Conservation (phyloP, 495 filamentous ascomycete genomes). For the Parathielavia hyrcaniae region DNA sequence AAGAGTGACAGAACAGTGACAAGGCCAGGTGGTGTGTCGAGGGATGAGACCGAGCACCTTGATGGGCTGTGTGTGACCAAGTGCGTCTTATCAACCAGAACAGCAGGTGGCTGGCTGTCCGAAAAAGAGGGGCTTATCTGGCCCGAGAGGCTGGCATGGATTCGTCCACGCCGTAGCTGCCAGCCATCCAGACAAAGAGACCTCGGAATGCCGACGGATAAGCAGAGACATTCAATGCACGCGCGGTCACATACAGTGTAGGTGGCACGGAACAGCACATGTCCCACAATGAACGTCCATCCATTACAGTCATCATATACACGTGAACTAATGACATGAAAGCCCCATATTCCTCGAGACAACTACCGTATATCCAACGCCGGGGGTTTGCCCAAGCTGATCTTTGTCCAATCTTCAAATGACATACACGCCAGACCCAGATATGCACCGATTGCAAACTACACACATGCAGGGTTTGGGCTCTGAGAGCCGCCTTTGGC, state of each 20-base stretch:
- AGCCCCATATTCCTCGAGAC: conserved; percentile 16
- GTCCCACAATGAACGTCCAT: conserved; percentile 18
- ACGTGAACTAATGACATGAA: conserved; percentile 23
- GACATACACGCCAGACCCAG: conserved; percentile 22
- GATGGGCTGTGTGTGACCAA: too few species aligned
- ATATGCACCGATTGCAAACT: conserved; percentile 21
- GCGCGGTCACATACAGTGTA: background rate
- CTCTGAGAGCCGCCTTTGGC: background rate
- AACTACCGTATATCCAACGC: conserved; percentile 13
- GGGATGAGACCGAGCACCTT: too few species aligned
- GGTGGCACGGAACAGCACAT: background rate
- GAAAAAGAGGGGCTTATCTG: too few species aligned
- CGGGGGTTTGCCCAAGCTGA: conserved; percentile 12
- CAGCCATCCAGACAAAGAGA: too few species aligned
- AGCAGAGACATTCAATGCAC: background rate
- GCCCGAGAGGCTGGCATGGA: too few species aligned
- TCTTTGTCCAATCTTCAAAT: conserved; percentile 29
- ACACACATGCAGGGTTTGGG: conserved; percentile 10
- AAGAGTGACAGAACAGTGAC: too few species aligned
- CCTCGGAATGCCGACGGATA: background rate
- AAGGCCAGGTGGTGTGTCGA: too few species aligned
- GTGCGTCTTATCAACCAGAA: too few species aligned
- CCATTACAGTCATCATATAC: conserved; percentile 39
- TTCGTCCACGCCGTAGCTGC: too few species aligned
- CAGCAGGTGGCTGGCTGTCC: too few species aligned